Percentiles rank a stretch among this genome's conserved stretches.
phyloP scores from a whole-genome alignment of 768 basidiomycete species.

The Kwoniella sp. region DNA sequence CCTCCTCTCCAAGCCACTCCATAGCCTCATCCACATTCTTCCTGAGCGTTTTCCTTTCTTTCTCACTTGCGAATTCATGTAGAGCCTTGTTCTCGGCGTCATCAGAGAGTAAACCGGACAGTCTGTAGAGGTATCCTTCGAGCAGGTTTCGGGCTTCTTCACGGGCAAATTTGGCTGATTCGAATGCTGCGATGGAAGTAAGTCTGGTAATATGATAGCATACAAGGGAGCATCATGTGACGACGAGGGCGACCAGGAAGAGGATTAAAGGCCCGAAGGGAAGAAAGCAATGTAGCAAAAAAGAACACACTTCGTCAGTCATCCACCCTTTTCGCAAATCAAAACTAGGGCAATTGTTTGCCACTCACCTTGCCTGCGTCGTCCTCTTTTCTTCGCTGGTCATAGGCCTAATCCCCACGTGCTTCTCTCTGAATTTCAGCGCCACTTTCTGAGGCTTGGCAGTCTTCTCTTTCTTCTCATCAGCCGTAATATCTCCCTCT shows the following conservation, averaged over 20 bases:
- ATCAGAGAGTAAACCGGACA: slow-evolving; percentile 73
- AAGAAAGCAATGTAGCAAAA: too few species aligned
- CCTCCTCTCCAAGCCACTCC: slow-evolving; percentile 79
- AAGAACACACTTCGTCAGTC: too few species aligned
- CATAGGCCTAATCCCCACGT: slow-evolving; percentile 74
- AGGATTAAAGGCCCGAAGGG: too few species aligned
- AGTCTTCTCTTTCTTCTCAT: slow-evolving; percentile 38
- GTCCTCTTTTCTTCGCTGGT: slow-evolving; percentile 72
- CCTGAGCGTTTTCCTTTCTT: slow-evolving; percentile 69
- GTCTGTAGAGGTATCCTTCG: slow-evolving; percentile 88
- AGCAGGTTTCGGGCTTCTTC: slow-evolving; percentile 90
- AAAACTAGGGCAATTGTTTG: too few species aligned
- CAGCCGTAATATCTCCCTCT: slow-evolving; percentile 22
- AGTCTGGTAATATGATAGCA: slow-evolving; percentile 63
- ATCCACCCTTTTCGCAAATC: too few species aligned
- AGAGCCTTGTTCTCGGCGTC: slow-evolving; percentile 74
- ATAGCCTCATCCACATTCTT: slow-evolving; percentile 73
- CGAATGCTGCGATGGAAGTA: slow-evolving; percentile 73
- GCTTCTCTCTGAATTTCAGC: slow-evolving; percentile 66
- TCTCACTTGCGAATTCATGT: slow-evolving; percentile 75
- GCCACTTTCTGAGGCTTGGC: slow-evolving; percentile 63
- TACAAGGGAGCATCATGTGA: too few species aligned
- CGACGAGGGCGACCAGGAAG: neutral
- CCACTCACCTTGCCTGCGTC: slow-evolving; percentile 65
- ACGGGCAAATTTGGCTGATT: slow-evolving; percentile 71